phyloP scores from a whole-genome alignment of 108 stramenopile genomes.

The Seminavis robusta region DNA sequence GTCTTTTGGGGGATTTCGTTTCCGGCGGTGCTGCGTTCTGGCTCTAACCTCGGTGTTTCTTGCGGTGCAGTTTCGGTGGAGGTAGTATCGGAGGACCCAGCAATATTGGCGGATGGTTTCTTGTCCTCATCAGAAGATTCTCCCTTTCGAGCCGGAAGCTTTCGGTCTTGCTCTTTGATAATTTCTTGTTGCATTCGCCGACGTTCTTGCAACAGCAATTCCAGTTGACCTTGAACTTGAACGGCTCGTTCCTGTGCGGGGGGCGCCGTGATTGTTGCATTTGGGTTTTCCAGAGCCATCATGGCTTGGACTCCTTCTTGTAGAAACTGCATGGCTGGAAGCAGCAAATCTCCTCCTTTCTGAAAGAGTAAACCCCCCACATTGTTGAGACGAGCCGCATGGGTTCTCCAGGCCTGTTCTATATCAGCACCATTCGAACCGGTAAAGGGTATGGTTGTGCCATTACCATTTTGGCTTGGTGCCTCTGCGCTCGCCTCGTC shows the following conservation, averaged over 20 bases:
- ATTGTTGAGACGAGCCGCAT: slow-evolving; percentile 9
- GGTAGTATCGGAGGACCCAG: no score
- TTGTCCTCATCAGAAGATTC: slow-evolving; percentile 2
- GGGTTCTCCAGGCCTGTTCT: no score
- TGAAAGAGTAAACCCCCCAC: slow-evolving; percentile 6
- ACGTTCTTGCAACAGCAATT: background rate
- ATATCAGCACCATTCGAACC: no score
- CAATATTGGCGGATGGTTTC: no score
- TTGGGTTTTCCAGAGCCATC: slow-evolving; percentile 1
- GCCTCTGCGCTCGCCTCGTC: no score
- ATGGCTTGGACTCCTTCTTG: slow-evolving; percentile 14
- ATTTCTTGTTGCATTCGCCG: background rate
- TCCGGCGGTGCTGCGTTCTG: no score
- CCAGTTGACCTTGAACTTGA: slow-evolving; percentile 3
- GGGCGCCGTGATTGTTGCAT: background rate
- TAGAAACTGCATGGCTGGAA: slow-evolving; percentile 13
- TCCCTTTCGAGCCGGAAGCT: background rate
- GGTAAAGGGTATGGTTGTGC: no score
- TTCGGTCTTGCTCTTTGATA: background rate
- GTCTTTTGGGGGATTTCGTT: no score
- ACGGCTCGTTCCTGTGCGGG: background rate
- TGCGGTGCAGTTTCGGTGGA: no score
- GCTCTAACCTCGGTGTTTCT: no score
- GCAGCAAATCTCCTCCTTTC: background rate
- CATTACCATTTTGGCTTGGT: no score